phyloP scores from a whole-genome alignment of 306 rosid species.

The Albizia julibrissin region DNA sequence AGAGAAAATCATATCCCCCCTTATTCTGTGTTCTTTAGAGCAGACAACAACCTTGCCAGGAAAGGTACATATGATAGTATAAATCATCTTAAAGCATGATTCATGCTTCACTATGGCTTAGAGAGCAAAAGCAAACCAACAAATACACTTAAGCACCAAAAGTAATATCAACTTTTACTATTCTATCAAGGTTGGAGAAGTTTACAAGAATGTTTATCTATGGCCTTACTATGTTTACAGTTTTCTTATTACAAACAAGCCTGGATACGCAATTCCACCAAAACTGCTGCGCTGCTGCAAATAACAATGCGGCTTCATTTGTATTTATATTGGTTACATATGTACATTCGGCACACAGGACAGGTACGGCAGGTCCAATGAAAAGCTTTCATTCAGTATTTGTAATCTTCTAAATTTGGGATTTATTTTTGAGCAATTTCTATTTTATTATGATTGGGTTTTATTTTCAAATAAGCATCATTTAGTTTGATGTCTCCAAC shows the following conservation, averaged over 20 bases:
- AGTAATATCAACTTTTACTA: neutral
- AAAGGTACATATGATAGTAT: neutral
- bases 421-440: neutral
- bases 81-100: neutral
- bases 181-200: neutral
- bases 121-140: neutral
- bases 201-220: neutral
- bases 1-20: neutral
- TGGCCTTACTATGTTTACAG: neutral
- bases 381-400: neutral
- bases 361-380: neutral
- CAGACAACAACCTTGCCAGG: slow-evolving; percentile 16
- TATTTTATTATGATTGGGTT: neutral
- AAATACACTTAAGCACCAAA: neutral
- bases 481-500: neutral
- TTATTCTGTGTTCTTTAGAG: neutral
- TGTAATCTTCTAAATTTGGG: neutral
- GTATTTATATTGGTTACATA: neutral
- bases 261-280: neutral
- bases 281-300: neutral
- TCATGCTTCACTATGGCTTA: slow-evolving; percentile 3
- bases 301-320: neutral
- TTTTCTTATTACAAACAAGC: slow-evolving; percentile 1
- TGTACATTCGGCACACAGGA: neutral
- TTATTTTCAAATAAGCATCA: neutral